Evolutionary conservation across 768 basidiomycete species (phyloP), one percentile per base, ranked within the genome.

Genomic region (Amanita exitialis): DNA sequence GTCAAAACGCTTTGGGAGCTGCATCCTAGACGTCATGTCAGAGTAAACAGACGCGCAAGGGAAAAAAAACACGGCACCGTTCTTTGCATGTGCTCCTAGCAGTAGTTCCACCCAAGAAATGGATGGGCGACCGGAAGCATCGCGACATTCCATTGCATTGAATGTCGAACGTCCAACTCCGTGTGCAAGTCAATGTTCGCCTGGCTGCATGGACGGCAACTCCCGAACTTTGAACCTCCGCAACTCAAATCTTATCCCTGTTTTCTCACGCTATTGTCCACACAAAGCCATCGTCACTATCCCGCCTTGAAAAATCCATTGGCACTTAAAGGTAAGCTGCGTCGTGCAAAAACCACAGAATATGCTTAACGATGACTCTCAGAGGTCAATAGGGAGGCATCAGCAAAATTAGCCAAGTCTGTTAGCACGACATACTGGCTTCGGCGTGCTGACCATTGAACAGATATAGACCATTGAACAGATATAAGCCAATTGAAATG

Each of bases 371-470:
- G n/a, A 44, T 12, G 44, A 34, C 16, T 30, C 42, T 56, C 65
- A 86, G 87, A 88, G 89, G 88, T 86, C 88, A 90, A 87, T 87
- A 61, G 89, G 89, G 89, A 91, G 89, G 89, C 86, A 76, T 73
- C 80, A 73, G 67, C 65, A 64, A 55, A 54, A 54, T 49, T 54
- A 53, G 62, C 62, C 43, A 39, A 60, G 55, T 20, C 28, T 32
- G 6, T 41, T 49, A 13, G 54, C 53, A 53, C 20, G 6, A 4
- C 12, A 20, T 6, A 7, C 51, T 28, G 37, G 7, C 18, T 13
- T n/a, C 6, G 21, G 21, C 21, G 8, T 8, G 47, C 51, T 47
- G n/a, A 53, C 42, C 32, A 15, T 23, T 13, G 44, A 13, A 43
- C 53, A n/a, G n/a, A n/a, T n/a, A n/a, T n/a, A n/a, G n/a, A n/a